Base-by-base conservation (phyloP, 2,329 filamentous ascomycete genomes). In the Colletotrichum sp. region DNA sequence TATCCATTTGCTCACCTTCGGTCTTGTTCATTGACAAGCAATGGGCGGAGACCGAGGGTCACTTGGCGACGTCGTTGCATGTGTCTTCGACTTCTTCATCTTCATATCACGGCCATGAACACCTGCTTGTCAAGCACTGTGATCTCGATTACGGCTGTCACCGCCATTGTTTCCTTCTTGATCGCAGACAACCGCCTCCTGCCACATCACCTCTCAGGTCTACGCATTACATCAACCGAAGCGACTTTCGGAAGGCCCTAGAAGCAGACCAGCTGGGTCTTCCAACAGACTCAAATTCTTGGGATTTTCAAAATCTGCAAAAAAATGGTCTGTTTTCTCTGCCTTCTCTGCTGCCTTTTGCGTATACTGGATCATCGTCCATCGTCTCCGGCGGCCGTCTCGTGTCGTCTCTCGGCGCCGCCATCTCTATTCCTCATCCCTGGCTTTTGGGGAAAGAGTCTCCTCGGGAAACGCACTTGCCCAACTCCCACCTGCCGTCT, bases 21-120 rank as follows among this genome's bases (percentile, higher is more conserved):
- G n/a, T 21, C n/a, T 52, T 52, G 10, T 52, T 52, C 44, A 21
- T 4, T 52, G 44, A 52, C 18, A 21, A 21, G n/a, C n/a, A 2
- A 4, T 0, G n/a, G 44, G 0, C 10, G n/a, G 44, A 52, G 10
- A 8, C 2, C 12, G 44, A 21, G 44, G 1, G 8, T 5, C 7
- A 21, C 18, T 52, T 21, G n/a, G 6, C n/a, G 10, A 52, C 44
- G 6, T 52, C 44, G 44, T 52, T 13, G 44, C 44, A 52, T 21
- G n/a, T 52, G 44, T 13, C 18, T 3, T 21, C 44, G 3, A 52
- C 44, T 21, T 52, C 44, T 7, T 21, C 10, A 6, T 21, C 44
- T 21, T 52, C 10, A 7, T 21, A 49, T 21, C 6, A 2, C 44
- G 18, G n/a, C 10, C 44, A 52, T 1, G 4, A 13, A 13, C 44